Evolutionary conservation across 306 rosid genomes (phyloP).

Genomic region (Quercus gilva): DNA sequence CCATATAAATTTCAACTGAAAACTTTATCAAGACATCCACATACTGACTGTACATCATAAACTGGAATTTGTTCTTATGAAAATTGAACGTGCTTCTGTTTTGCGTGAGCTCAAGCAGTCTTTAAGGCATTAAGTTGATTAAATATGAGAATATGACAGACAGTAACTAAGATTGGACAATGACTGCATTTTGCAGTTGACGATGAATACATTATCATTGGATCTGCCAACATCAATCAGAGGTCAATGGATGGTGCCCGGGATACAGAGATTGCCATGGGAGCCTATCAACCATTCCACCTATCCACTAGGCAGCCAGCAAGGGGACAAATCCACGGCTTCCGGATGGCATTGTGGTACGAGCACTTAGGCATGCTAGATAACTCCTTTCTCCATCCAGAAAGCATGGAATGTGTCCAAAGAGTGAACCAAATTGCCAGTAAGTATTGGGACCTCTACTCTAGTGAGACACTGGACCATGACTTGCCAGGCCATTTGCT

Average conservation of each 20-base stretch:
- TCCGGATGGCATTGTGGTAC: conserved; percentile 51
- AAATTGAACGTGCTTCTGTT: background rate
- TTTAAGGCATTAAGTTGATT: background rate
- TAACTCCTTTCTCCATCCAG: conserved; percentile 34
- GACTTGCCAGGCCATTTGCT: conserved; percentile 52
- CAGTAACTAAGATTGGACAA: background rate
- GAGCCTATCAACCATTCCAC: conserved; percentile 52
- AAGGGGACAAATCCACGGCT: conserved; percentile 53
- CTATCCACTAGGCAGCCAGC: conserved; percentile 31
- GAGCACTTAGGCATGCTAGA: conserved; percentile 46
- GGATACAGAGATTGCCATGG: conserved; percentile 57
- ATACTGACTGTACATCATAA: background rate
- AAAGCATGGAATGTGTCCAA: conserved; percentile 36
- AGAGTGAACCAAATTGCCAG: conserved; percentile 36
- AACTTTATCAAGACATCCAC: background rate
- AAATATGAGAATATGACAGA: background rate
- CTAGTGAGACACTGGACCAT: conserved; percentile 15
- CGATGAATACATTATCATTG: conserved; percentile 51
- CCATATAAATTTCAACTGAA: background rate
- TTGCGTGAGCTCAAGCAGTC: background rate
- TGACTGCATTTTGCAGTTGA: conserved; percentile 32
- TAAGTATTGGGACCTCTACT: conserved; percentile 33
- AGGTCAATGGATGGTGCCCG: conserved; percentile 55
- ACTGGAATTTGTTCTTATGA: background rate
- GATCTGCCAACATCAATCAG: conserved; percentile 55